A percentile compares a stretch with the other conserved stretches of the same genome.
These are phyloP conservation scores for Hericium alpestre DNA, from an alignment of 768 basidiomycete species.

Conservation along the genomic window DNA sequence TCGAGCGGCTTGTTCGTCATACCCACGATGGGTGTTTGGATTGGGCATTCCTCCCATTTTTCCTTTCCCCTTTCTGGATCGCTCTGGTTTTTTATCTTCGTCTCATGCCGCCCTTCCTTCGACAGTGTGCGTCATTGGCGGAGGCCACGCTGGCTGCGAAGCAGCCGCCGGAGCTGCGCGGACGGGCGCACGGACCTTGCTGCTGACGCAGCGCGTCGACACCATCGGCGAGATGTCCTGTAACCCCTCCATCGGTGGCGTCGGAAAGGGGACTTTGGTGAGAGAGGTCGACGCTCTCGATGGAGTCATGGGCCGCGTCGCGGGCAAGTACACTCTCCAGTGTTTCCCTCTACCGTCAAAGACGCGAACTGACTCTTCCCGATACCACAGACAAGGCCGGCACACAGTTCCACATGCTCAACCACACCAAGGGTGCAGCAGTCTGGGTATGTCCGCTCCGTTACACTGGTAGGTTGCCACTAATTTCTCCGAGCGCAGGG, in stretches of 20 bases:
- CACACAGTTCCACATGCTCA: constrained; percentile 80
- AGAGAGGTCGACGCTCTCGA: constrained; percentile 86
- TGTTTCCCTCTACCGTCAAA: neutral
- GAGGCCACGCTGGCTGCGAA: constrained; percentile 89
- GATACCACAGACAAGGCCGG: constrained; percentile 65
- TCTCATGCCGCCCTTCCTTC: neutral
- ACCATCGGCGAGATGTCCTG: constrained; percentile 82
- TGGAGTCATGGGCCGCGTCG: constrained; percentile 74
- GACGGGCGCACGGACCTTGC: constrained; percentile 67
- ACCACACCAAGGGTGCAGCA: constrained; percentile 77
- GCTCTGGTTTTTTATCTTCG: neutral
- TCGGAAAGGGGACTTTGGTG: constrained; percentile 89
- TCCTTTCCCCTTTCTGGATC: neutral
- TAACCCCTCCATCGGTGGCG: constrained; percentile 86
- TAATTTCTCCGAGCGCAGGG: constrained; percentile 40
- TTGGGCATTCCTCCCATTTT: no score
- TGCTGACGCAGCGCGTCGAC: constrained; percentile 73
- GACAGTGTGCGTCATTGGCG: constrained; percentile 77
- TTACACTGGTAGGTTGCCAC: neutral
- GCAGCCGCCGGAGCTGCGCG: constrained; percentile 82
- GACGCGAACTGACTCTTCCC: neutral
- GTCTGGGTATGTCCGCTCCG: constrained; percentile 57
- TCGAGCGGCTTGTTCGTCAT: no score
- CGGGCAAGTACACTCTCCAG: constrained; percentile 38
- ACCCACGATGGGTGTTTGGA: no score